Base-by-base conservation (phyloP, 495 filamentous ascomycete species). In the Xylaria bambusicola region DNA sequence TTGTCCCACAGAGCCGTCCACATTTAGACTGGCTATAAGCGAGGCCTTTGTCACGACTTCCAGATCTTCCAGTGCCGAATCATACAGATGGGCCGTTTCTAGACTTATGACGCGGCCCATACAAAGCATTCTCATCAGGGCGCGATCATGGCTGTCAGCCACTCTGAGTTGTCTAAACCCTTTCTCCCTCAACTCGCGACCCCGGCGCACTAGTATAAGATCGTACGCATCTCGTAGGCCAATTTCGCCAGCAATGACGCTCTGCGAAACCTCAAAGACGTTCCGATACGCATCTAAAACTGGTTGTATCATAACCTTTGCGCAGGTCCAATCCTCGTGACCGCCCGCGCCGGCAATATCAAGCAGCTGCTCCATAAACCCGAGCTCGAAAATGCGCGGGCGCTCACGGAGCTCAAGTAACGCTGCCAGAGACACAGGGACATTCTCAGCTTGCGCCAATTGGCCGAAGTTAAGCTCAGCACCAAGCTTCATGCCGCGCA, bases 381-480 rank as follows among this genome's bases (percentile, higher is more conserved):
- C 66, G 7, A 77, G 62, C 20, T 66, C 50, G 47, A 77, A 75
- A 41, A 66, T 67, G 26, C 64, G 69, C 6, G 59, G 23, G 12
- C 61, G 54, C 3, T 54, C 62, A 24, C 60, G 61, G 63, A 77
- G 66, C 13, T 40, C 61, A 7, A 45, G 45, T 17, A 77, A 49
- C 45, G 61, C 61, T 6, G 62, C 56, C 33, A 77, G 42, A 20
- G 50, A 66, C 23, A 58, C 71, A 0, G 75, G 74, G 2, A 55
- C 62, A 49, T 73, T 77, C 55, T 77, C 75, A 2, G 73, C 74
- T 49, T 77, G 74, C 3, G 68, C 74, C 15, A 77, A 54, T 41
- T 77, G 75, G 5, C 68, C 73, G 53, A 77, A 71, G 49, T 77
- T 77, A 60, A 84, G 75, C 0, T 72, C 74, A 0, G 77, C 77